Evolutionary conservation across 495 filamentous ascomycete genomes (phyloP).

Genomic region (Penicillium bovifimosum): DNA sequence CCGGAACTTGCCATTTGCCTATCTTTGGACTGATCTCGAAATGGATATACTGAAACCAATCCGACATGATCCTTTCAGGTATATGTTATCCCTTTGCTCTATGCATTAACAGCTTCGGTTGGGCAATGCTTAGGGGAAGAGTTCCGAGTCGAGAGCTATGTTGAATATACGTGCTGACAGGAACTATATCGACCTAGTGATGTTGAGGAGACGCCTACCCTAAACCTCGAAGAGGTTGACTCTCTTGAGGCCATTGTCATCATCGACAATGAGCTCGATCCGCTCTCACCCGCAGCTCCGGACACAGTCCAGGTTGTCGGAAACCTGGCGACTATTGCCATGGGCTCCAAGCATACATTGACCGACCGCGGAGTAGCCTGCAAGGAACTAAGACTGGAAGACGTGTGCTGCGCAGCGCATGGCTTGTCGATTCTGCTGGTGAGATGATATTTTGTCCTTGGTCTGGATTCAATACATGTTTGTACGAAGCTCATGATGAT

Average conservation of each 20-base stretch:
- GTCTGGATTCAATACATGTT: not conserved
- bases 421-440: conserved; percentile 54
- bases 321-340: conserved; percentile 35
- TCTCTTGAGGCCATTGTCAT: conserved; percentile 43
- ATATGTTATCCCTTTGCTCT: not conserved
- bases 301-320: conserved; percentile 44
- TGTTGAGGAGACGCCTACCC: not conserved
- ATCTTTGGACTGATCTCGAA: not conserved
- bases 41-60: not conserved
- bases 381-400: conserved; percentile 48
- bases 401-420: conserved; percentile 57
- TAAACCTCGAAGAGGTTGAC: conserved; percentile 42
- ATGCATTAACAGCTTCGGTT: too few relatives aligned
- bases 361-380: conserved; percentile 38
- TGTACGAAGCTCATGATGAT: not conserved
- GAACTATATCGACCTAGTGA: conserved; percentile 4
- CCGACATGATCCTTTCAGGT: not conserved
- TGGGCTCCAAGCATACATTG: conserved; percentile 24
- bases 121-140: too few relatives aligned
- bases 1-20: not conserved
- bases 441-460: conserved; percentile 5
- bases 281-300: conserved; percentile 46
- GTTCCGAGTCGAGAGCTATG: too few relatives aligned
- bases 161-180: not conserved
- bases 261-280: conserved; percentile 56